These are phyloP conservation scores for Iodosphaeria phyllophila DNA, from an alignment of 2,329 filamentous ascomycete genomes.

Conservation along the genomic window DNA sequence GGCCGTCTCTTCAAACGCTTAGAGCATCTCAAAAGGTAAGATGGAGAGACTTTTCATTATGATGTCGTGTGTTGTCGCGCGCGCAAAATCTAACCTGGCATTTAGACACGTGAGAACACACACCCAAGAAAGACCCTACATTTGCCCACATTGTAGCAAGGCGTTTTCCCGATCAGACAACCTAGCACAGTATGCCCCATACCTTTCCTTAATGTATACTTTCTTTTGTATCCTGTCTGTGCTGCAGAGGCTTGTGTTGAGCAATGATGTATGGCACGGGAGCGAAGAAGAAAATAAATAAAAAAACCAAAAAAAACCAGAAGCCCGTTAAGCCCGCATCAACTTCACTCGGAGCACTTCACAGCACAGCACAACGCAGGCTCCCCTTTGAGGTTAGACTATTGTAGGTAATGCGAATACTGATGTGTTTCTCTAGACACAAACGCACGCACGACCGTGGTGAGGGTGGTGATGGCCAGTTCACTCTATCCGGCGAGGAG, in stretches of 20 bases:
- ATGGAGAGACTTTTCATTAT: conserved; percentile 21
- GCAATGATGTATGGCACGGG: conserved; percentile 18
- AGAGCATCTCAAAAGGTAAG: conserved; percentile 97
- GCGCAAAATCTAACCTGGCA: conserved; percentile 26
- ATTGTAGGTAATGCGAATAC: conserved; percentile 4
- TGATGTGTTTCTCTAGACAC: conserved; percentile 42
- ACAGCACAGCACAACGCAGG: too few relatives aligned
- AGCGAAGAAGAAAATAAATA: conserved; percentile 12
- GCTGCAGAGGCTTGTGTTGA: conserved; percentile 24
- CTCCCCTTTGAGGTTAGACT: too few relatives aligned
- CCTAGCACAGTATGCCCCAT: conserved; percentile 69
- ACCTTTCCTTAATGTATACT: conserved; percentile 18
- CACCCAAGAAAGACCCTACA: conserved; percentile 96
- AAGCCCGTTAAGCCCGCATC: too few relatives aligned
- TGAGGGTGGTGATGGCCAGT: conserved; percentile 36
- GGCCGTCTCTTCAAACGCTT: conserved; percentile 96
- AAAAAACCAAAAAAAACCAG: too few relatives aligned
- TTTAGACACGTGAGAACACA: conserved; percentile 94
- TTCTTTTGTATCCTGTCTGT: conserved; percentile 15
- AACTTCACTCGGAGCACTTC: conserved; percentile 16
- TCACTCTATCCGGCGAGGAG: conserved; percentile 61
- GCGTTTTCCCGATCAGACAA: conserved; percentile 98
- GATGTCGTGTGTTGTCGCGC: conserved; percentile 19
- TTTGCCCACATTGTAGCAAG: conserved; percentile 96
- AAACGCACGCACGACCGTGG: conserved; percentile 55